These are phyloP conservation scores for Clarireedia homoeocarpa DNA, from an alignment of 2,329 filamentous ascomycete genomes.

Conservation along the genomic window DNA sequence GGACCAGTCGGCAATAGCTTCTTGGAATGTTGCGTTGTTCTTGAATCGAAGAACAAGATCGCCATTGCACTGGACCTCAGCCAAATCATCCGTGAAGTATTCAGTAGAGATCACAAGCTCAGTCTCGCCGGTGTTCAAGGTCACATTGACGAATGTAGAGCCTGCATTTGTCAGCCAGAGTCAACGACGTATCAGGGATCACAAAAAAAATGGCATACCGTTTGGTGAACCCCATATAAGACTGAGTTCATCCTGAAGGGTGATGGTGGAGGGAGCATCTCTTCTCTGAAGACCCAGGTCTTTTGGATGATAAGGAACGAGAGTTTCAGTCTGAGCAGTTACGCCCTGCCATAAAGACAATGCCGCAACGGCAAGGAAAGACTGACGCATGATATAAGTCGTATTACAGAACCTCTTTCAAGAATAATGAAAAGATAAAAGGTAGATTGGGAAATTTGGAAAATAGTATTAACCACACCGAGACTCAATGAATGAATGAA, in stretches of 20 bases:
- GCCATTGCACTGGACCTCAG: not conserved
- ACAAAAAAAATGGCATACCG: not conserved
- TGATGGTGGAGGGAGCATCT: slow-evolving; percentile 1
- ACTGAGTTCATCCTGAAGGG: slow-evolving; percentile 5
- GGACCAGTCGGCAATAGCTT: slow-evolving; percentile 6
- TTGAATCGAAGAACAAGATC: slow-evolving; percentile 4
- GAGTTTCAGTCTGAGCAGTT: slow-evolving; percentile 3
- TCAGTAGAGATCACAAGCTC: slow-evolving; percentile 8
- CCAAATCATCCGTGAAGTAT: slow-evolving; percentile 1
- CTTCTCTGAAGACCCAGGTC: slow-evolving; percentile 2
- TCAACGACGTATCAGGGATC: too few relatives aligned
- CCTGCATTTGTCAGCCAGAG: not conserved
- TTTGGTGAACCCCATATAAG: slow-evolving; percentile 6
- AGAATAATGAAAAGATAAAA: not conserved
- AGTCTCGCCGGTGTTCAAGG: slow-evolving; percentile 5
- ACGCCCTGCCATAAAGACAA: slow-evolving; percentile 6
- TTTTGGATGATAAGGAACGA: slow-evolving; percentile 5
- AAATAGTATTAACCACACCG: not conserved
- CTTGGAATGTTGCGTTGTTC: slow-evolving; percentile 3
- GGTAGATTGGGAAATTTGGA: not conserved
- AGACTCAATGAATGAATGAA: slow-evolving; percentile 3
- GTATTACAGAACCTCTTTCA: not conserved
- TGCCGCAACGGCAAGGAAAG: slow-evolving; percentile 1
- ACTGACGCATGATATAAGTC: slow-evolving; percentile 2
- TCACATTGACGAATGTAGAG: slow-evolving; percentile 9